Conservation (phyloP, 345 rosid species). For the Sisymbrium altissimum region DNA sequence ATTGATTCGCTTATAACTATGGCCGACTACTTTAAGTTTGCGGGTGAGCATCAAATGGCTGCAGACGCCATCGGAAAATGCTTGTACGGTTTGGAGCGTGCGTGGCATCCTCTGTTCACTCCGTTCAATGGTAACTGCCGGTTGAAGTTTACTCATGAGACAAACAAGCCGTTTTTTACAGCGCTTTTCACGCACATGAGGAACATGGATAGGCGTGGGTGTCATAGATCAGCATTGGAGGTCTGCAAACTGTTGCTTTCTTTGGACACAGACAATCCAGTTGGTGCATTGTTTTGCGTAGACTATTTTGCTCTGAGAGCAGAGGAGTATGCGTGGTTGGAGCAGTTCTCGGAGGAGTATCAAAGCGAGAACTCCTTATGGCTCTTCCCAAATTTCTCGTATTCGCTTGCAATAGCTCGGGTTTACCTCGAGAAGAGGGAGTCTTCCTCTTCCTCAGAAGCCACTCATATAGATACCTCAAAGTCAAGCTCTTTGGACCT, state of each 20-base stretch:
- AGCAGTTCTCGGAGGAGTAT: conserved; percentile 67
- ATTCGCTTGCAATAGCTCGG: conserved; percentile 80
- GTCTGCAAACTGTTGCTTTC: conserved; percentile 86
- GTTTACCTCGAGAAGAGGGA: conserved; percentile 61
- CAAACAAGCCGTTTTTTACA: conserved; percentile 74
- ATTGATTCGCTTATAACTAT: conserved; percentile 87
- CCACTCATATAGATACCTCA: conserved; percentile 20
- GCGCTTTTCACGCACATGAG: conserved; percentile 83
- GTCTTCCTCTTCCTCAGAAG: conserved; percentile 31
- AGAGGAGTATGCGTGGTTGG: conserved; percentile 79
- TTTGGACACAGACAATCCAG: conserved; percentile 72
- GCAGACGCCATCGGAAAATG: conserved; percentile 80
- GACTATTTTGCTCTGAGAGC: conserved; percentile 90
- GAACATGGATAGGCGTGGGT: conserved; percentile 85
- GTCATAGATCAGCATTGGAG: conserved; percentile 87
- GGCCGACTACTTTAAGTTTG: conserved; percentile 84
- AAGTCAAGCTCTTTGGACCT: conserved; percentile 64
- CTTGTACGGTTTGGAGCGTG: conserved; percentile 82
- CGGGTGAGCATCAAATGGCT: conserved; percentile 80
- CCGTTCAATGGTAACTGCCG: conserved; percentile 72
- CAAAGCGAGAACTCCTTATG: conserved; percentile 70
- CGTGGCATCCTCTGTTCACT: conserved; percentile 83
- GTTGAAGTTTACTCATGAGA: conserved; percentile 64
- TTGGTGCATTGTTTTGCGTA: conserved; percentile 84
- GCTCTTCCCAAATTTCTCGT: conserved; percentile 86